Conservation (phyloP, 306 rosid genomes). For the Urtica urens region DNA sequence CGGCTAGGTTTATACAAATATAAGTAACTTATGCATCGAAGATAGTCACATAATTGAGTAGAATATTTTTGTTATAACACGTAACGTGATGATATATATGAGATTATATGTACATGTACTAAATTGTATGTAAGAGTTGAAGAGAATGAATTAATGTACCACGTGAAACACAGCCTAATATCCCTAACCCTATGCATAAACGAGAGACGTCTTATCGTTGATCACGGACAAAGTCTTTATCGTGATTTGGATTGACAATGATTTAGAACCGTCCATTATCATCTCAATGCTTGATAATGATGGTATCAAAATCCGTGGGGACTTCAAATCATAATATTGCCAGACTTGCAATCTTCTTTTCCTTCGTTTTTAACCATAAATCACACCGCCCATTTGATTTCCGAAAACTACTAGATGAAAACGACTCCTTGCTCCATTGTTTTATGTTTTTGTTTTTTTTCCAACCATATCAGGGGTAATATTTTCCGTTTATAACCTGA, state of each 20-base stretch:
- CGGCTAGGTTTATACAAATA: too few species aligned
- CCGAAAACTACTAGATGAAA: not conserved
- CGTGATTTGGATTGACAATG: not conserved
- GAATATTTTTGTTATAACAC: too few species aligned
- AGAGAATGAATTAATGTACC: not conserved
- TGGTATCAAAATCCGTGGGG: slow-evolving; percentile 1
- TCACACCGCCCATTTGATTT: not conserved
- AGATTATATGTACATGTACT: not conserved
- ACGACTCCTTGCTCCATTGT: not conserved
- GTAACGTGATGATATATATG: too few species aligned
- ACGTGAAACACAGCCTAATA: slow-evolving; percentile 5
- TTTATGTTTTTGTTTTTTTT: too few species aligned
- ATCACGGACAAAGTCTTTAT: not conserved
- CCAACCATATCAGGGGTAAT: too few species aligned
- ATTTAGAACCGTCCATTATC: slow-evolving; percentile 5
- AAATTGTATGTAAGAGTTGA: not conserved
- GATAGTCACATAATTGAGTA: too few species aligned
- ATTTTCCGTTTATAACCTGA: too few species aligned
- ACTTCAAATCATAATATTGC: not conserved
- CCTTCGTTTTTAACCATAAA: not conserved
- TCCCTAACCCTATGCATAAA: slow-evolving; percentile 10
- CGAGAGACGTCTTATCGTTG: not conserved
- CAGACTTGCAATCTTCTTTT: not conserved
- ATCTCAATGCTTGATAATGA: too few species aligned
- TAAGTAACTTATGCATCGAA: too few species aligned